Base-by-base conservation (phyloP, 495 filamentous ascomycete species). In the Aspergillus coremiiformis region DNA sequence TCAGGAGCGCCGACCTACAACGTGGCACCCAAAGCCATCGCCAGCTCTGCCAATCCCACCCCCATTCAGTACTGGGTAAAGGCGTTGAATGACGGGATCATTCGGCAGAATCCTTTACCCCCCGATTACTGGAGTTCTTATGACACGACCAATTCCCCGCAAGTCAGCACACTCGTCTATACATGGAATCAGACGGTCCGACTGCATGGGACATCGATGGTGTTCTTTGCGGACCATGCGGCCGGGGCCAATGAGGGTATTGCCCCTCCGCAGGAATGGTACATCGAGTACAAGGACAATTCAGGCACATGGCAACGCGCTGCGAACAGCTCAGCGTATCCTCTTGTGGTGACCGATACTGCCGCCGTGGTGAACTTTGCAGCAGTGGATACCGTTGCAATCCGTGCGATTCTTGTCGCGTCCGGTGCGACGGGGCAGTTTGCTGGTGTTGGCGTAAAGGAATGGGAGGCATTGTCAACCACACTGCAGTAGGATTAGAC, bases 51-150 rank as follows among this genome's bases (percentile, higher is more conserved):
- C 3, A 26, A 27, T 12, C 27, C 11, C 0, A 49, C 47, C 3
- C 47, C 47, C 0, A 39, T 49, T 20, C 47, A 49, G 47, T 49
- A 49, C 33, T 49, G 47, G 47, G n/a, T 49, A 6, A 26, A 39
- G 21, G 47, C 47, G 3, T 27, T 49, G 32, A 39, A 49, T 39
- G 47, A 49, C n/a, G 33, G 33, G 33, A 27, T 49, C 22, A 30
- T 49, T 10, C 47, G 47, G 9, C 32, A 39, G 12, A 39, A 22
- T 17, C 47, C 47, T n/a, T 20, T 49, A 32, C 47, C 47, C 15
- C 47, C 47, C 2, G 47, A 49, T 9, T 39, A 39, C 12, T 49
- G 47, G 47, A 17, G 47, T 8, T 49, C 47, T 1, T 49, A 39
- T 17, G 23, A 14, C 8, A 32, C 20, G 10, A 20, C 19, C 7